These are phyloP conservation scores for Metarhizium robertsii DNA, from an alignment of 2,329 filamentous ascomycete genomes.

Conservation along the genomic window DNA sequence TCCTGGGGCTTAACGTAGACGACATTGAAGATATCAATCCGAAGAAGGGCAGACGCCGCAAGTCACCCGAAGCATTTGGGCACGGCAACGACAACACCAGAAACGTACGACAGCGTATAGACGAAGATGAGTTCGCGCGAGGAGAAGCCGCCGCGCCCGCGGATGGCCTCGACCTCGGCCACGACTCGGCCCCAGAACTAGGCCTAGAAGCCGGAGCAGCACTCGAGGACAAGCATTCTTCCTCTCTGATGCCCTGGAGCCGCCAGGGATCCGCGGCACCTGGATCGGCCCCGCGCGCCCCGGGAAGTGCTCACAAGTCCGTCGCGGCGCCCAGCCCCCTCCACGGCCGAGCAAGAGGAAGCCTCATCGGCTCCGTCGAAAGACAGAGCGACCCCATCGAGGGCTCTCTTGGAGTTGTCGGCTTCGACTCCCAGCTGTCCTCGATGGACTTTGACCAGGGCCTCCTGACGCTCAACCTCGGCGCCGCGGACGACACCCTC, in stretches of 20 bases:
- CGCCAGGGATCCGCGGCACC: constrained; percentile 34
- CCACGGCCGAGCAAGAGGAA: constrained; percentile 28
- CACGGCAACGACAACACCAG: constrained; percentile 24
- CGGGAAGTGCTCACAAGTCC: constrained; percentile 26
- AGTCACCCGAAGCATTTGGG: constrained; percentile 33
- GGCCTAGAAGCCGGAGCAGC: constrained; percentile 58
- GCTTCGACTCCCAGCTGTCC: constrained; percentile 22
- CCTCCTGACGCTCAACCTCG: constrained; percentile 10
- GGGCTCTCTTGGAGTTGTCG: constrained; percentile 23
- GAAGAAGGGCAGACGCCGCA: constrained; percentile 28
- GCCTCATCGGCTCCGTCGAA: constrained; percentile 29
- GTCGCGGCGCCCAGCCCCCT: constrained; percentile 26
- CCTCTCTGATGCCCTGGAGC: constrained; percentile 44
- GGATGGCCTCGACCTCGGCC: constrained; percentile 22
- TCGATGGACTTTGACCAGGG: constrained; percentile 18
- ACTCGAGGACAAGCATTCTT: constrained; percentile 56
- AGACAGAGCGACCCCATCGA: constrained; percentile 35
- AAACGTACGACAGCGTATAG: constrained; percentile 27
- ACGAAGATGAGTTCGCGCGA: constrained; percentile 19
- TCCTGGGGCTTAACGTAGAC: constrained; percentile 16
- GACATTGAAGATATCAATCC: constrained; percentile 9
- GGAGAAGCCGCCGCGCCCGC: constrained; percentile 15
- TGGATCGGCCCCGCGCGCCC: constrained; percentile 34
- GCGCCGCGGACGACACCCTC: constrained; percentile 16
- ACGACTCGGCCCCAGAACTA: constrained; percentile 48